Base-by-base conservation (phyloP, 2,329 filamentous ascomycete species). In the Raffaelea arxii region DNA sequence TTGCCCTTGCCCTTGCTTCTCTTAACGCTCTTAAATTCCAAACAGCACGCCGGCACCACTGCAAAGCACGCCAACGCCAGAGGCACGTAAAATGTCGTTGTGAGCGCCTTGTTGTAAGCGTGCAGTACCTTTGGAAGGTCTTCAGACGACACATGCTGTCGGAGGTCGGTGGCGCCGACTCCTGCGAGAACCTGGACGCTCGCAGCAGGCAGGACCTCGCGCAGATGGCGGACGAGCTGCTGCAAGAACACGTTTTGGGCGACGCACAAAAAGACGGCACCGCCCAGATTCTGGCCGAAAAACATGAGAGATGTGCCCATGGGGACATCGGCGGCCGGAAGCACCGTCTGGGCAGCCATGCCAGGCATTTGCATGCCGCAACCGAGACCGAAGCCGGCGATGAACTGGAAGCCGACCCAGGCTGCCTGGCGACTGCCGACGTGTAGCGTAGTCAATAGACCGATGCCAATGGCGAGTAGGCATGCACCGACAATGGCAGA, bases 21-120 rank as follows among this genome's bases (percentile, higher is more conserved):
- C 55, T 63, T 65, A 10, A 65, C 59, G 43, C 58, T 65, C 48
- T 54, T 74, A 78, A 78, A 84, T 62, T 83, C 72, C 51, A 84
- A 71, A 5, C 65, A 64, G 1, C 68, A 54, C 0, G 71, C 65
- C 0, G 74, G 78, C 12, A 80, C 35, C 18, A 81, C 65, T 4
- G 68, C 71, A 3, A 79, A 44, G 4, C 64, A 64, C 1, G 69
- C 67, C 53, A 78, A 62, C 1, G 72, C 71, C 4, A 79, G 64
- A 2, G 68, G 70, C 4, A 84, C 74, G 48, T 76, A 72, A 56
- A 81, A 85, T 1, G 70, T 70, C 47, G 70, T 61, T 1, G 68
- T 69, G 21, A 86, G 58, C 0, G 79, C 69, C 10, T 64, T 55
- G 54, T 83, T 84, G 62, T 86, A 85, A 0, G 70, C 75, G 2